Percentiles rank a stretch among this genome's conserved stretches.
Conservation (phyloP, 768 basidiomycete genomes). For the Podaxis sp. region DNA sequence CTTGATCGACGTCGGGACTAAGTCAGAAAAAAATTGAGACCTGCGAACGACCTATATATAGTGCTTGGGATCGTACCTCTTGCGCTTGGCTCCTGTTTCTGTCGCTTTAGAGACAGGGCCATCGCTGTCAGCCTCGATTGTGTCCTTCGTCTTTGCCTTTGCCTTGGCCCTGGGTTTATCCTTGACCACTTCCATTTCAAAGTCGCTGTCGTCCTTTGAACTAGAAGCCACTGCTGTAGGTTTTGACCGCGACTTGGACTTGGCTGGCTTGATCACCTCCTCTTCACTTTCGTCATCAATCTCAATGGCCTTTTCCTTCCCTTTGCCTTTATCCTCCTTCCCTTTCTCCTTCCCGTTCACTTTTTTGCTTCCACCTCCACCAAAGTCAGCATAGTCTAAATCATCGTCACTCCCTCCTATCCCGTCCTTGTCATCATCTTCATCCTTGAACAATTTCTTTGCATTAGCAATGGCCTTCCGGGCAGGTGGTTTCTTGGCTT, state of each 20-base stretch:
- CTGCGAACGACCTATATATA: slow-evolving; percentile 3
- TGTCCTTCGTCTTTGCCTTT: slow-evolving; percentile 16
- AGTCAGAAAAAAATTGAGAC: neutral
- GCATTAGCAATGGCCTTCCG: slow-evolving; percentile 16
- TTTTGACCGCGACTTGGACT: slow-evolving; percentile 9
- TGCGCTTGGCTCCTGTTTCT: slow-evolving; percentile 51
- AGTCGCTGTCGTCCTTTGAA: neutral
- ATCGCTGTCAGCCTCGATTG: slow-evolving; percentile 15
- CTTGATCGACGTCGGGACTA: slow-evolving; percentile 30
- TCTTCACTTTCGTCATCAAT: slow-evolving; percentile 19
- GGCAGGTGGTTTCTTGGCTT: slow-evolving; percentile 19
- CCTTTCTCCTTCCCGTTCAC: neutral
- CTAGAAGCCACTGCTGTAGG: neutral
- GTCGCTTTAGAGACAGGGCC: slow-evolving; percentile 16
- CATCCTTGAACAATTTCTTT: slow-evolving; percentile 20
- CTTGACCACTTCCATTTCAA: slow-evolving; percentile 10
- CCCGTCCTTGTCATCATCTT: slow-evolving; percentile 12
- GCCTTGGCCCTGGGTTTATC: neutral
- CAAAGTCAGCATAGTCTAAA: slow-evolving; percentile 4
- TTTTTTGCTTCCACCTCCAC: neutral
- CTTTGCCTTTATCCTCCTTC: slow-evolving; percentile 13
- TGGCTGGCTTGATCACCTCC: slow-evolving; percentile 10
- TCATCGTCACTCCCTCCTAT: slow-evolving; percentile 3
- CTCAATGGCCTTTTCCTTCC: slow-evolving; percentile 21
- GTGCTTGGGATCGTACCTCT: slow-evolving; percentile 55